A percentile compares a stretch with the other conserved stretches of the same genome.
These are phyloP conservation scores for Auricularia auricula-judae DNA, from an alignment of 768 basidiomycete genomes.

Conservation along the genomic window DNA sequence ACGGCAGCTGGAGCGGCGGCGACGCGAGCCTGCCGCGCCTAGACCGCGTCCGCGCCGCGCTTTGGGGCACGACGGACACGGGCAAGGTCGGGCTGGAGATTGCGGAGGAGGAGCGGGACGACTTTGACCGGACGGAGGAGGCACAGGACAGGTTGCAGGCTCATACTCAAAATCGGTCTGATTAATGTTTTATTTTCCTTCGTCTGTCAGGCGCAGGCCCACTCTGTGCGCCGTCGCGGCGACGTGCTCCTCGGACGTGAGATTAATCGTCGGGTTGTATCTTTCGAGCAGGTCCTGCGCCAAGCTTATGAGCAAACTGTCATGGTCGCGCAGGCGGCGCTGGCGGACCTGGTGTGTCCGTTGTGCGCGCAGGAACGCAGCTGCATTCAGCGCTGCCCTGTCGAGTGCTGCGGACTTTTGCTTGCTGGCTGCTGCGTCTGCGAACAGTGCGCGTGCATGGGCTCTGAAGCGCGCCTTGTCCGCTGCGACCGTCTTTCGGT, in stretches of 20 bases:
- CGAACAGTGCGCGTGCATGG: neutral
- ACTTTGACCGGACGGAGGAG: neutral
- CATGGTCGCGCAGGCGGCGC: neutral
- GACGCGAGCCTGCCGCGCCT: neutral
- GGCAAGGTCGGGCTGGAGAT: slow-evolving; percentile 2
- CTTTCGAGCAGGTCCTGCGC: slow-evolving; percentile 63
- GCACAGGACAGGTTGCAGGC: neutral
- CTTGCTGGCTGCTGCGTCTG: slow-evolving; percentile 14
- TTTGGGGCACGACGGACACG: slow-evolving; percentile 2
- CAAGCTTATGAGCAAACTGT: slow-evolving; percentile 1
- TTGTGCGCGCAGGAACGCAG: slow-evolving; percentile 62
- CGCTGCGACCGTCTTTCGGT: slow-evolving; percentile 21
- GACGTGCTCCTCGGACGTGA: slow-evolving; percentile 71
- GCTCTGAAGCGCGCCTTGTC: slow-evolving; percentile 5
- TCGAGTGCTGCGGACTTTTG: neutral
- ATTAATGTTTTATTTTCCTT: neutral
- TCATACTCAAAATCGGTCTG: neutral
- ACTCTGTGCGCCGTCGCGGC: slow-evolving; percentile 79
- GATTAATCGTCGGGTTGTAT: slow-evolving; percentile 78
- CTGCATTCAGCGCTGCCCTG: neutral
- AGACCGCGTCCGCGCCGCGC: neutral
- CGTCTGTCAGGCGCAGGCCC: slow-evolving; percentile 34
- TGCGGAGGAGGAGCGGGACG: neutral
- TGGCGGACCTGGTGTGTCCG: slow-evolving; percentile 63
- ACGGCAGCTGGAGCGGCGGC: neutral